phyloP scores from a whole-genome alignment of 305 asterid species.

The Ilex paraguariensis region DNA sequence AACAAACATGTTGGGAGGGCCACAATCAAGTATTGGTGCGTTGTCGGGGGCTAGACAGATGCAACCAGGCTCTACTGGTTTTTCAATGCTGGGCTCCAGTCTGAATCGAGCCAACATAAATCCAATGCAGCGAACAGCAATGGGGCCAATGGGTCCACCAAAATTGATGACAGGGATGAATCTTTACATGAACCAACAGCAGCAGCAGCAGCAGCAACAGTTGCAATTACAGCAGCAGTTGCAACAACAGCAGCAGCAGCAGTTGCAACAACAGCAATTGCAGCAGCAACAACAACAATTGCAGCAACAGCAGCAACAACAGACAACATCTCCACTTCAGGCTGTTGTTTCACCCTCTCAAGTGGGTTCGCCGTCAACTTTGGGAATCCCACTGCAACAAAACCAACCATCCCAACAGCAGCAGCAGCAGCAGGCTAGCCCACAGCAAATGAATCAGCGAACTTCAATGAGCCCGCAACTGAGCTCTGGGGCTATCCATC shows the following conservation, averaged over 20 bases:
- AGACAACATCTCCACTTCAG: conserved; percentile 63
- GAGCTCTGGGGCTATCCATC: conserved; percentile 86
- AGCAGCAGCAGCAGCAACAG: conserved; percentile 38
- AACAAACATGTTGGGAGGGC: conserved; percentile 43
- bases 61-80: conserved; percentile 56
- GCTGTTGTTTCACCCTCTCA: conserved; percentile 68
- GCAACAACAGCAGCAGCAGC: conserved; percentile 29
- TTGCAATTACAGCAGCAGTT: conserved; percentile 18
- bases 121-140: conserved; percentile 62
- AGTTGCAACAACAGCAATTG: conserved; percentile 24
- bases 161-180: conserved; percentile 65
- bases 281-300: conserved; percentile 29
- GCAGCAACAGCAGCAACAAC: conserved; percentile 43
- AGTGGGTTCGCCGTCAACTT: conserved; percentile 81
- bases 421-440: conserved; percentile 58
- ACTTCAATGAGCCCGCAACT: conserved; percentile 96
- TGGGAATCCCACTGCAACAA: conserved; percentile 64
- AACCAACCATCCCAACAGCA: conserved; percentile 44
- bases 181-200: conserved; percentile 66
- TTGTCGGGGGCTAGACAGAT: conserved; percentile 69
- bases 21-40: conserved; percentile 53
- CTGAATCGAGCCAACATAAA: conserved; percentile 61
- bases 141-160: conserved; percentile 92
- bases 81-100: conserved; percentile 60
- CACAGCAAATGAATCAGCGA: conserved; percentile 78